Conservation (phyloP, 2,329 filamentous ascomycete species). For the Alternaria gansuensis region DNA sequence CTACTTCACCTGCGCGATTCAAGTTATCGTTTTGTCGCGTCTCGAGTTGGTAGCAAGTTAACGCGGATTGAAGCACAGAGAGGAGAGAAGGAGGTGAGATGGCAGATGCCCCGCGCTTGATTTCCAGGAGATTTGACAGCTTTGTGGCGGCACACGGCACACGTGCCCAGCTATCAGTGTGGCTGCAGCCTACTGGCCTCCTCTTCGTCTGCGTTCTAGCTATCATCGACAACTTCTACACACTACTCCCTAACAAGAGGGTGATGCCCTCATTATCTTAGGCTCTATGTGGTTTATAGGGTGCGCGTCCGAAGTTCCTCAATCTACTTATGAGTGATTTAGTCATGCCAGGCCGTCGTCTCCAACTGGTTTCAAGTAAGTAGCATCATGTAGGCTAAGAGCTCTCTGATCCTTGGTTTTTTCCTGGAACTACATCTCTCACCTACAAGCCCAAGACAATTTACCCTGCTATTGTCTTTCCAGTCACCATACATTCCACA, state of each 20-base stretch:
- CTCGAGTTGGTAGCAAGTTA: not conserved
- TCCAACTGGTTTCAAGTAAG: conserved; percentile 10
- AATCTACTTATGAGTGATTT: not conserved
- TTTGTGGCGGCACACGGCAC: conserved; percentile 17
- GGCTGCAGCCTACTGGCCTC: conserved; percentile 1
- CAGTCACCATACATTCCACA: not conserved
- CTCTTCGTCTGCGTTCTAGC: conserved; percentile 4
- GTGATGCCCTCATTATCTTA: not conserved
- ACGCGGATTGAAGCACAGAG: not conserved
- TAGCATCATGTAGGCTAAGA: conserved; percentile 4
- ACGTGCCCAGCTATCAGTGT: conserved; percentile 15
- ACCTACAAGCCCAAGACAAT: not conserved
- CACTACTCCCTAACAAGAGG: not conserved
- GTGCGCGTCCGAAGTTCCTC: not conserved
- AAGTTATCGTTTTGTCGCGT: not conserved
- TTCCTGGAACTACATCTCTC: not conserved
- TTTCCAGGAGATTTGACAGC: not conserved
- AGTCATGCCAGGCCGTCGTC: conserved; percentile 4
- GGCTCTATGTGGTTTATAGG: not conserved
- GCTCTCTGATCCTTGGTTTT: conserved; percentile 1
- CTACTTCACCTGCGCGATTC: not conserved
- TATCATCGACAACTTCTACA: not conserved
- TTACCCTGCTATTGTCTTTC: not conserved
- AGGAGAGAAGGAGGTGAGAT: conserved; percentile 4
- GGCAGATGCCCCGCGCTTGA: conserved; percentile 5